Percentiles rank a stretch among this genome's conserved stretches.
Conservation (phyloP, 805 yeast species). For the Saccharomycopsis sp. region DNA sequence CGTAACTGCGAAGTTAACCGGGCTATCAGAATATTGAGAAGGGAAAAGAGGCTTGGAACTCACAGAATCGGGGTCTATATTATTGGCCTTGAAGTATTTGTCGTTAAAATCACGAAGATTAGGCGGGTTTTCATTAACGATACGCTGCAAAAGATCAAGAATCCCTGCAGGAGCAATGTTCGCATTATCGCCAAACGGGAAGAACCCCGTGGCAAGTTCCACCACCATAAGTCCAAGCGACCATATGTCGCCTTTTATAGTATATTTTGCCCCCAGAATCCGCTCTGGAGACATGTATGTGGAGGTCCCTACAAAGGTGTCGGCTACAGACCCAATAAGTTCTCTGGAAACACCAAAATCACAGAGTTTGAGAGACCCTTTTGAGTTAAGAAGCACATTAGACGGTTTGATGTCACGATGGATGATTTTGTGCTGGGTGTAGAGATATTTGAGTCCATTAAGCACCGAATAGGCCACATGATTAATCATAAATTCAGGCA, state of each 20-base stretch:
- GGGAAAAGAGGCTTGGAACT: constrained; percentile 13
- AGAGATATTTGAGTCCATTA: constrained; percentile 74
- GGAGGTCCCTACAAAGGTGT: constrained; percentile 96
- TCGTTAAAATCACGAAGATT: constrained; percentile 40
- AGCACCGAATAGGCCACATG: constrained; percentile 72
- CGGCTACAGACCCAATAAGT: constrained; percentile 88
- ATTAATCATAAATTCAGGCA: constrained; percentile 63
- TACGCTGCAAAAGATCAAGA: constrained; percentile 81
- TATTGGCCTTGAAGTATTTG: constrained; percentile 24
- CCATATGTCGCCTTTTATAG: constrained; percentile 97
- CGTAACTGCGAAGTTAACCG: neutral
- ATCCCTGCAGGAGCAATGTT: constrained; percentile 68
- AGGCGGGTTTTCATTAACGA: constrained; percentile 92
- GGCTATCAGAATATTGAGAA: constrained; percentile 9
- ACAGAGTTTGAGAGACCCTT: constrained; percentile 84
- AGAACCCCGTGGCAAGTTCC: constrained; percentile 80
- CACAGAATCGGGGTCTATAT: constrained; percentile 27
- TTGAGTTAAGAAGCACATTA: constrained; percentile 79
- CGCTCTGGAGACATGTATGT: constrained; percentile 98
- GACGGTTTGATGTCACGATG: constrained; percentile 97
- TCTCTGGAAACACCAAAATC: constrained; percentile 97
- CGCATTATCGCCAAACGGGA: constrained; percentile 64
- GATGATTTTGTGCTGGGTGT: constrained; percentile 77
- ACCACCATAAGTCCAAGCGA: constrained; percentile 85
- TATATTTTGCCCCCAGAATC: constrained; percentile 88